Evolutionary conservation across 2,329 filamentous ascomycete species (phyloP).

Genomic region (Berkeleyomyces basicola): DNA sequence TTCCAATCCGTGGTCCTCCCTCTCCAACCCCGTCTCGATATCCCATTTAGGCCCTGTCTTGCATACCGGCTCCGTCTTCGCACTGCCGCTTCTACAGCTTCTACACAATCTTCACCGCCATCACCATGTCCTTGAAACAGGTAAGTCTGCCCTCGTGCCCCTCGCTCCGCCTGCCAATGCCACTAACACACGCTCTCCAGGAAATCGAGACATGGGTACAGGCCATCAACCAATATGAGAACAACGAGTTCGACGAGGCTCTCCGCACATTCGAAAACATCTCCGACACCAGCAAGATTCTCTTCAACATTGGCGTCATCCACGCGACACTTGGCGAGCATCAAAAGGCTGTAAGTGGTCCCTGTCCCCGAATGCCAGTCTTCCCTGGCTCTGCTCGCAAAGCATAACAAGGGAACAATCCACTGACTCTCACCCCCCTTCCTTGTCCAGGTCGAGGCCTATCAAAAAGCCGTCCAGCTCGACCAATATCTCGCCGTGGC

Average conservation of each 20-base stretch:
- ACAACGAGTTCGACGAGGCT: conserved; percentile 90
- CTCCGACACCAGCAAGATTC: conserved; percentile 88
- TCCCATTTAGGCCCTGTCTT: no score
- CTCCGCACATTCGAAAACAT: conserved; percentile 72
- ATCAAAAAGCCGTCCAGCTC: conserved; percentile 75
- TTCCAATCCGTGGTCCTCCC: no score
- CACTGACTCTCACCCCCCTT: conserved; percentile 14
- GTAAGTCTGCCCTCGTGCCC: conserved; percentile 22
- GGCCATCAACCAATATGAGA: conserved; percentile 83
- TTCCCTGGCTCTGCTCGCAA: background rate
- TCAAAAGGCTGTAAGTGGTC: conserved; percentile 65
- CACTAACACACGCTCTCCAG: conserved; percentile 27
- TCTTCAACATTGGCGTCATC: conserved; percentile 97
- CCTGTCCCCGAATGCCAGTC: background rate
- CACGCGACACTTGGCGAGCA: conserved; percentile 93
- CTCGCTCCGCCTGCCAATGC: no score
- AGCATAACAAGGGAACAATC: conserved; percentile 9
- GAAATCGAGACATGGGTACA: conserved; percentile 98
- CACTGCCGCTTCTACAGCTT: background rate
- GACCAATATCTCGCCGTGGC: conserved; percentile 95
- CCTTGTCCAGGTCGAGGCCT: conserved; percentile 62
- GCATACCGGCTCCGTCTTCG: background rate
- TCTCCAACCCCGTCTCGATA: no score
- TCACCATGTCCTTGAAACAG: conserved; percentile 44
- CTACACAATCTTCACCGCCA: conserved; percentile 13